Evolutionary conservation across 2,329 filamentous ascomycete species (phyloP).

Genomic region (Blastomyces silverae): DNA sequence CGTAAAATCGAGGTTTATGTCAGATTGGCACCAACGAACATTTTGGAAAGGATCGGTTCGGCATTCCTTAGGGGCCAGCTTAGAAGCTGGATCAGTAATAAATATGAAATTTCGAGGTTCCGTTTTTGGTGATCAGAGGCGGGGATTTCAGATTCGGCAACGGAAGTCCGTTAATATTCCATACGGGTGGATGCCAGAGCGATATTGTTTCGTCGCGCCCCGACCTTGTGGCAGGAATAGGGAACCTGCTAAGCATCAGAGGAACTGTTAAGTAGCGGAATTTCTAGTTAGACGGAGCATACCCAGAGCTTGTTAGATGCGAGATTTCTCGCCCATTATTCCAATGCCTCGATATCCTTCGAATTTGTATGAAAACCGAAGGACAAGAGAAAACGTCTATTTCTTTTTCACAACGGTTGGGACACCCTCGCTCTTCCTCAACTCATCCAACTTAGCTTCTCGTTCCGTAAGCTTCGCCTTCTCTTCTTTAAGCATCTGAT

Average conservation of each 20-base stretch:
- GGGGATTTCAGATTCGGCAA: background rate
- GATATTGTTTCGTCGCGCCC: background rate
- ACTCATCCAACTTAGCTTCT: slow-evolving; percentile 53
- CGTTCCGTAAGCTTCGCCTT: slow-evolving; percentile 55
- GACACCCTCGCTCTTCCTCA: slow-evolving; percentile 42
- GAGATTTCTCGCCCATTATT: background rate
- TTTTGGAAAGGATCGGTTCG: background rate
- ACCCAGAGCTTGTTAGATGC: background rate
- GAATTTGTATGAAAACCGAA: background rate
- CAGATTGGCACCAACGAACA: background rate
- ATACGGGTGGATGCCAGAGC: background rate
- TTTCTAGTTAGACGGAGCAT: background rate
- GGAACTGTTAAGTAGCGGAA: background rate
- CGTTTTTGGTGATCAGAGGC: background rate
- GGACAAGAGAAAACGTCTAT: slow-evolving; percentile 22
- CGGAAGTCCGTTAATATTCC: background rate
- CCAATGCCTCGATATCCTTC: background rate
- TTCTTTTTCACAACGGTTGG: slow-evolving; percentile 37
- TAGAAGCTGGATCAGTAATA: background rate
- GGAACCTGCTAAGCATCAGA: background rate
- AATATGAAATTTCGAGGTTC: background rate
- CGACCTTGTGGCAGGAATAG: background rate
- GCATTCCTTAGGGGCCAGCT: background rate
- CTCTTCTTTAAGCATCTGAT: slow-evolving; percentile 57
- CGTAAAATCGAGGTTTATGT: background rate